These are phyloP conservation scores for Delonix regia DNA, from an alignment of 306 rosid species.

Conservation along the genomic window DNA sequence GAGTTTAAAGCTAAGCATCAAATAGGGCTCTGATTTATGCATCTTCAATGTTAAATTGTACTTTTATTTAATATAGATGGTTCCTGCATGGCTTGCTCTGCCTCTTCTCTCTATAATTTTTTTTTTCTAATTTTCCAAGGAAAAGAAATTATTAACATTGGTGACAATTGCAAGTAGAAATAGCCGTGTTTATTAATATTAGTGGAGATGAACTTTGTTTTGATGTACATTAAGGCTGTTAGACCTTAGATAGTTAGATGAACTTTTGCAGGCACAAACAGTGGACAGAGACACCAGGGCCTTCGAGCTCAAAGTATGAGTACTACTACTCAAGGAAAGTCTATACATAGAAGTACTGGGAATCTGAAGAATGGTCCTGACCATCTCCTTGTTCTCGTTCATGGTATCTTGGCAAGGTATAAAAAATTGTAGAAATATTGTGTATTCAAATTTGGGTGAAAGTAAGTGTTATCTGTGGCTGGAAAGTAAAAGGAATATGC, in stretches of 20 bases:
- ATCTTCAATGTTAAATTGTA: background rate
- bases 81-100: background rate
- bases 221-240: slow-evolving; percentile 9
- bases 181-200: background rate
- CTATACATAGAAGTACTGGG: slow-evolving; percentile 36
- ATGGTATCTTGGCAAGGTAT: slow-evolving; percentile 81
- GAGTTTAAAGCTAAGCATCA: background rate
- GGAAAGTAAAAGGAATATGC: slow-evolving; percentile 12
- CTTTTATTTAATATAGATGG: background rate
- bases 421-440: background rate
- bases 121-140: background rate
- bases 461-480: background rate
- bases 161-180: background rate
- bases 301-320: slow-evolving; percentile 65
- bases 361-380: slow-evolving; percentile 55
- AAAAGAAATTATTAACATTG: background rate
- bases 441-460: slow-evolving; percentile 10
- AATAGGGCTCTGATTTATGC: background rate
- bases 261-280: slow-evolving; percentile 52
- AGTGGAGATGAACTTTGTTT: background rate
- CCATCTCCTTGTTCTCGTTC: slow-evolving; percentile 94
- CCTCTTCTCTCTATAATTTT: background rate
- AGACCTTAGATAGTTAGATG: slow-evolving; percentile 3
- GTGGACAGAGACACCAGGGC: slow-evolving; percentile 48
- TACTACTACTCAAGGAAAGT: slow-evolving; percentile 49